These are phyloP conservation scores for Chlamydomonas incerta DNA, from an alignment of 139 green algal species.

Conservation along the genomic window DNA sequence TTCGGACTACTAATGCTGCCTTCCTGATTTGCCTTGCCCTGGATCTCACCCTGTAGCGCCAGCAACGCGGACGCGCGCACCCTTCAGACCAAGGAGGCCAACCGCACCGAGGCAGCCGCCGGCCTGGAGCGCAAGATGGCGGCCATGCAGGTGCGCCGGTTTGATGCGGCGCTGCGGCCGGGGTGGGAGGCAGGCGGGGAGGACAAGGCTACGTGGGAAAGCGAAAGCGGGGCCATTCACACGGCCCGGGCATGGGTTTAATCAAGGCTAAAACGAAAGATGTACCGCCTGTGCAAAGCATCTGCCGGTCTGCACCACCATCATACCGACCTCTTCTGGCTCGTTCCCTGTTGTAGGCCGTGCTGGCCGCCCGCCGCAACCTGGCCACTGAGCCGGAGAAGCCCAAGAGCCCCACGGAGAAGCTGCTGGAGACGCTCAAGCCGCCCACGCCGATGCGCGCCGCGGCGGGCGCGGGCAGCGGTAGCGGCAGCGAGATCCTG, in stretches of 20 bases:
- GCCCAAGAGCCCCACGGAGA: slow-evolving; percentile 55
- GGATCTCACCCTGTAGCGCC: not conserved
- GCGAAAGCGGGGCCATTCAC: too few relatives aligned
- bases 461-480: slow-evolving; percentile 74
- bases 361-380: slow-evolving; percentile 79
- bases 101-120: slow-evolving; percentile 79
- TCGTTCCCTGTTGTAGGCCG: too few relatives aligned
- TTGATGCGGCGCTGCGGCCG: slow-evolving; percentile 32
- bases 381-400: slow-evolving; percentile 55
- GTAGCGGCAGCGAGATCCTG: slow-evolving; percentile 93
- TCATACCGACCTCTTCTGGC: too few relatives aligned
- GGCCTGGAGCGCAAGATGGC: slow-evolving; percentile 91
- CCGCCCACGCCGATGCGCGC: slow-evolving; percentile 36
- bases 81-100: slow-evolving; percentile 57
- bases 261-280: too few relatives aligned
- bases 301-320: too few relatives aligned
- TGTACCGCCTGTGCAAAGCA: too few relatives aligned
- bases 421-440: slow-evolving; percentile 66
- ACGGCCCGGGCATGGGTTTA: too few relatives aligned
- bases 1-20: too few relatives aligned
- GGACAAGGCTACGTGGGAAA: too few relatives aligned
- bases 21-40: too few relatives aligned
- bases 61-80: not conserved
- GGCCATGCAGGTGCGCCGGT: slow-evolving; percentile 76
- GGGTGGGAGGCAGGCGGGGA: not conserved